A percentile compares a stretch with the other conserved stretches of the same genome.
Conservation (phyloP, 495 filamentous ascomycete genomes). For the Xylaria telfairii region DNA sequence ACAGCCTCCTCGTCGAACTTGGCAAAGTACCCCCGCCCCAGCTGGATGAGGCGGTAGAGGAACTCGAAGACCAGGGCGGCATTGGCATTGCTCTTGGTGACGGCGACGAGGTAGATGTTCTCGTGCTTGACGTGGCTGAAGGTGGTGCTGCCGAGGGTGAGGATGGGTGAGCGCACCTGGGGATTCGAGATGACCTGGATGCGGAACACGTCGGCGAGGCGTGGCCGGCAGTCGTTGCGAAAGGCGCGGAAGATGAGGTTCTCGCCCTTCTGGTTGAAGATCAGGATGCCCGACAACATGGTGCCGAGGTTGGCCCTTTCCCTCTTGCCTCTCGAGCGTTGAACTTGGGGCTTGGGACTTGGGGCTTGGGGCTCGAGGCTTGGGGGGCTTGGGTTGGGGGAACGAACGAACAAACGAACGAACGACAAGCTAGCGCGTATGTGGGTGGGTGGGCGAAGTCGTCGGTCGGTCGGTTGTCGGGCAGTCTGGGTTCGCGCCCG, state of each 20-base stretch:
- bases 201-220: constrained; percentile 97
- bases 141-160: constrained; percentile 96
- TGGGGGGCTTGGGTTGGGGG: background rate
- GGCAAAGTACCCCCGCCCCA: constrained; percentile 96
- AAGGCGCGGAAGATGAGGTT: constrained; percentile 99
- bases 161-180: constrained; percentile 95
- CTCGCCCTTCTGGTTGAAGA: constrained; percentile 99
- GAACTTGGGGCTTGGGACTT: background rate
- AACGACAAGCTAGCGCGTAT: background rate
- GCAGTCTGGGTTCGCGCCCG: background rate
- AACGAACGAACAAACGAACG: too few relatives aligned
- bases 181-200: constrained; percentile 99
- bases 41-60: constrained; percentile 84
- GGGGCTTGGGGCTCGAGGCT: background rate
- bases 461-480: background rate
- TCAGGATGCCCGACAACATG: constrained; percentile 95
- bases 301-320: constrained; percentile 38
- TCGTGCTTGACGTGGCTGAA: constrained; percentile 99
- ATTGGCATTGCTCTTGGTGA: constrained; percentile 99
- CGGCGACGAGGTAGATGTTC: constrained; percentile 97
- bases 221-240: constrained; percentile 94
- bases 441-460: background rate
- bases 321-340: too few relatives aligned
- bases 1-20: constrained; percentile 99
- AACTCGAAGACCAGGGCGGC: constrained; percentile 98